Evolutionary conservation across 306 rosid species (phyloP).

Genomic region (Hippophae tibetana): DNA sequence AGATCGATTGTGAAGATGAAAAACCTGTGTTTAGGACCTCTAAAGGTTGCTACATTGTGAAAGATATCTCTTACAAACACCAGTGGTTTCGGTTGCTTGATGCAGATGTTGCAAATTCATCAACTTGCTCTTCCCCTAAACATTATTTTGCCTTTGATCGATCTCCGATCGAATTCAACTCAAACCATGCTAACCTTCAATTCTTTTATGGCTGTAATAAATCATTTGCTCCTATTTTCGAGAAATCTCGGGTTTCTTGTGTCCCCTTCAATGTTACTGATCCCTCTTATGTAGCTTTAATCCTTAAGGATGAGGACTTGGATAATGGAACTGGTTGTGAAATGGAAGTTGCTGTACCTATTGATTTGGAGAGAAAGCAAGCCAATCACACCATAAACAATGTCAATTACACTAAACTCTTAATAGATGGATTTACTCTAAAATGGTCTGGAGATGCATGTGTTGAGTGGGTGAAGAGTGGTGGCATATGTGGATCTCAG

Average conservation of each 20-base stretch:
- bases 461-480: neutral
- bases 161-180: neutral
- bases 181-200: slow-evolving; percentile 1
- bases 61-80: neutral
- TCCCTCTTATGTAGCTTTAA: neutral
- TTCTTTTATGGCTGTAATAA: neutral
- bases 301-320: neutral
- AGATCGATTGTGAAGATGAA: neutral
- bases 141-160: neutral
- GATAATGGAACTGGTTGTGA: neutral
- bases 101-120: slow-evolving; percentile 1
- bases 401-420: neutral
- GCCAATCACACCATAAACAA: slow-evolving; percentile 2
- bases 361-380: neutral
- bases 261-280: neutral
- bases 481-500: neutral
- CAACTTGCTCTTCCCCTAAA: neutral
- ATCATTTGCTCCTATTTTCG: neutral
- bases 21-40: neutral
- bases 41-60: neutral
- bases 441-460: slow-evolving; percentile 2
- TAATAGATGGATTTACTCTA: slow-evolving; percentile 1
- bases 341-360: neutral
- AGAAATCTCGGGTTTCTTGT: neutral
- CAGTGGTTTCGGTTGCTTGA: neutral